phyloP scores from a whole-genome alignment of 257 asterid species.

The Scutellaria baicalensis region DNA sequence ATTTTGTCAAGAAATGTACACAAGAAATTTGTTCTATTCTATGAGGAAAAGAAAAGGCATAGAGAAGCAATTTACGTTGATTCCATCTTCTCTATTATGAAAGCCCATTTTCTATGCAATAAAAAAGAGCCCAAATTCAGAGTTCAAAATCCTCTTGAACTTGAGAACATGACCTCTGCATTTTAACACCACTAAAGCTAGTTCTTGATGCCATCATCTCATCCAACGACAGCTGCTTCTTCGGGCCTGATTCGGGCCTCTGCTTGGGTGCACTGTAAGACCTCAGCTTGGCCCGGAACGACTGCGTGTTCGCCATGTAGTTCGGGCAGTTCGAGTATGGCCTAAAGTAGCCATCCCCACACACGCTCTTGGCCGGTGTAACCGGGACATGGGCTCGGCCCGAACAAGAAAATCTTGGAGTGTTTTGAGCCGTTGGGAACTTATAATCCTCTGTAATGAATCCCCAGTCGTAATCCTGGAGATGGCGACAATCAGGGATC shows the following conservation, averaged over 20 bases:
- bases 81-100: conserved; percentile 32
- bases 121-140: conserved; percentile 4
- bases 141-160: conserved; percentile 51
- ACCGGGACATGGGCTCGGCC: conserved; percentile 31
- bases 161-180: conserved; percentile 62
- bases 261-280: conserved; percentile 80
- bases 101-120: conserved; percentile 23
- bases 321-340: conserved; percentile 52
- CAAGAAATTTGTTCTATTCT: conserved; percentile 32
- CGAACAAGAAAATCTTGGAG: conserved; percentile 51
- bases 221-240: conserved; percentile 54
- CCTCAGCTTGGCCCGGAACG: conserved; percentile 67
- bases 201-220: conserved; percentile 78
- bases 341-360: conserved; percentile 63
- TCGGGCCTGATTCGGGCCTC: conserved; percentile 57
- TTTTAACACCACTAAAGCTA: conserved; percentile 84
- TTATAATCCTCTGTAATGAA: conserved; percentile 38
- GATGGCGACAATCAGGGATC: conserved; percentile 48
- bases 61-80: conserved; percentile 29
- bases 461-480: conserved; percentile 65
- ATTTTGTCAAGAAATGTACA: conserved; percentile 50
- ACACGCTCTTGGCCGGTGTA: conserved; percentile 69
- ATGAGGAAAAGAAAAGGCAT: conserved; percentile 22
- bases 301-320: conserved; percentile 83
- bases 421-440: conserved; percentile 64